Evolutionary conservation across 768 basidiomycete genomes (phyloP).

Genomic region (Trametes elegans): DNA sequence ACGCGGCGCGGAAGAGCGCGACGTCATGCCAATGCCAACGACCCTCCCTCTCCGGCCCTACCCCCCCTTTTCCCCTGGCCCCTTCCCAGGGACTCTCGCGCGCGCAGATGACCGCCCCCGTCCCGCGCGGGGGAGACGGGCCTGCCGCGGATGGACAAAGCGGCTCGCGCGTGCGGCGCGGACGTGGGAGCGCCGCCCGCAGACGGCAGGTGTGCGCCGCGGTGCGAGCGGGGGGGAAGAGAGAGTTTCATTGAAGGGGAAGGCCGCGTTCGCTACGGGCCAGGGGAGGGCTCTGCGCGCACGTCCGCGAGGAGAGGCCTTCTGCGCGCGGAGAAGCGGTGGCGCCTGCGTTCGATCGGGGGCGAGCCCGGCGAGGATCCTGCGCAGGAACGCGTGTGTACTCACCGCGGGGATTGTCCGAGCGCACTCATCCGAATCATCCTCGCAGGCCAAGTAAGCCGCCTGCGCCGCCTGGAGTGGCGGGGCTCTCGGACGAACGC

Average conservation of each 20-base stretch:
- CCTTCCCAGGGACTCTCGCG: too few species aligned
- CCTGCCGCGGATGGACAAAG: background rate
- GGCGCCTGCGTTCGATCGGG: background rate
- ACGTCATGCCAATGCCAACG: background rate
- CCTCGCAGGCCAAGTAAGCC: background rate
- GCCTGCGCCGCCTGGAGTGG: too few species aligned
- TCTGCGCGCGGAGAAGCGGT: background rate
- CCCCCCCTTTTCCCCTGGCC: too few species aligned
- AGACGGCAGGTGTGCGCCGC: background rate
- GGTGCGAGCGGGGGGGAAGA: background rate
- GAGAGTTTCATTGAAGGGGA: background rate
- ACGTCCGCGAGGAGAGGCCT: background rate
- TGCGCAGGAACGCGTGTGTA: background rate
- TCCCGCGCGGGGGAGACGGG: background rate
- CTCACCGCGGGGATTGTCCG: background rate
- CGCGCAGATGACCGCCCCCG: slow-evolving; percentile 11
- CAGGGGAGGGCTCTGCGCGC: background rate
- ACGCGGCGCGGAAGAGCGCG: background rate
- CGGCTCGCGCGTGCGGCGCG: background rate
- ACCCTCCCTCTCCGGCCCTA: too few species aligned
- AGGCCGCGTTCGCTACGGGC: too few species aligned
- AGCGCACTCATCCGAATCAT: too few species aligned
- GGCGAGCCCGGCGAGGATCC: background rate
- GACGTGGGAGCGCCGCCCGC: slow-evolving; percentile 7
- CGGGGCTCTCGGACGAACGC: too few species aligned